Percentiles rank a stretch among this genome's conserved stretches.
Evolutionary conservation across 192 early-diverging fungal species (phyloP).

Genomic region (Coemansia sp.): DNA sequence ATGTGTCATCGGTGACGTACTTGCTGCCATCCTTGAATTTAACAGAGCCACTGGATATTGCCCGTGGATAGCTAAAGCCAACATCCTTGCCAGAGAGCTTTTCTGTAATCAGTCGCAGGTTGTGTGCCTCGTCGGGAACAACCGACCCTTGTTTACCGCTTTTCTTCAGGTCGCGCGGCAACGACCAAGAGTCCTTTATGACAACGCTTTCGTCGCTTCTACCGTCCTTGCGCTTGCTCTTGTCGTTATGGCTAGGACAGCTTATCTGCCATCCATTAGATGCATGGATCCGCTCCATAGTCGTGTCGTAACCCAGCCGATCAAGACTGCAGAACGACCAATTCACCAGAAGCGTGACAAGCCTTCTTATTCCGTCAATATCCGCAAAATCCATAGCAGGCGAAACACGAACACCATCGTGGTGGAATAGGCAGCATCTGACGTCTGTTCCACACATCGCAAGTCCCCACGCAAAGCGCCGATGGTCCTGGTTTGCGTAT

Average conservation of each 20-base stretch:
- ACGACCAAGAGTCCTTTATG: slow-evolving; percentile 19
- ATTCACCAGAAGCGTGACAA: slow-evolving; percentile 9
- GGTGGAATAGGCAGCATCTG: not conserved
- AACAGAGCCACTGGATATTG: slow-evolving; percentile 2
- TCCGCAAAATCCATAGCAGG: not conserved
- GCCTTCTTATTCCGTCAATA: not conserved
- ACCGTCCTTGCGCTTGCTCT: not conserved
- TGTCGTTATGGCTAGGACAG: not conserved
- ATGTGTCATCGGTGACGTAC: not conserved
- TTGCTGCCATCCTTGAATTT: not conserved
- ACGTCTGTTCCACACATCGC: slow-evolving; percentile 1
- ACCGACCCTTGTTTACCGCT: not conserved
- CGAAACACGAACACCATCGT: slow-evolving; percentile 4
- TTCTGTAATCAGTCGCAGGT: not conserved
- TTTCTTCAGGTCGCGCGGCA: not conserved
- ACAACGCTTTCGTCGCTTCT: not conserved
- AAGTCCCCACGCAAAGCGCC: slow-evolving; percentile 22
- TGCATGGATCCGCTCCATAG: not conserved
- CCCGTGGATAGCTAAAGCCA: not conserved
- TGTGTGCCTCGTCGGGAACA: not conserved
- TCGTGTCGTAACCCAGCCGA: slow-evolving; percentile 16
- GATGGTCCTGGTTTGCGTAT: slow-evolving; percentile 4
- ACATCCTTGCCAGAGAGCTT: not conserved
- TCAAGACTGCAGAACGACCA: slow-evolving; percentile 13
- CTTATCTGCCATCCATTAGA: not conserved